Conservation (phyloP, 1,139 yeast species). For the Debaryomycetaceae sp. region DNA sequence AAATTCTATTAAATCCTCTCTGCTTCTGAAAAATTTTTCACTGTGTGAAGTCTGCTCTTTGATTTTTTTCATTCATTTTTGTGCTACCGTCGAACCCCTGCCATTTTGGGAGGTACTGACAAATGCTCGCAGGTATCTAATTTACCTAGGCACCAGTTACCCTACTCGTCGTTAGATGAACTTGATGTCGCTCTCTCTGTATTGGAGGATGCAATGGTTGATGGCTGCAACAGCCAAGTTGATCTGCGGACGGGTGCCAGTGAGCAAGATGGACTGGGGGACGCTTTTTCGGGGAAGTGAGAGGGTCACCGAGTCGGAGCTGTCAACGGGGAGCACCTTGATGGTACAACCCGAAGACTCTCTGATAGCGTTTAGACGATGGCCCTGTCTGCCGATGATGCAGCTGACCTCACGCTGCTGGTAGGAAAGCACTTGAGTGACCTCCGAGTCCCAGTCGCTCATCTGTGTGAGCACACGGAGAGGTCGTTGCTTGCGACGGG, state of each 20-base stretch:
- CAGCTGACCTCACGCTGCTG: constrained; percentile 24
- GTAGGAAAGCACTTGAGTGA: neutral
- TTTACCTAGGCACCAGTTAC: neutral
- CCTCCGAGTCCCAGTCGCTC: neutral
- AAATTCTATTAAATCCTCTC: constrained; percentile 2
- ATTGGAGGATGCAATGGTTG: constrained; percentile 4
- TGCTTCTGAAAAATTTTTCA: constrained; percentile 5
- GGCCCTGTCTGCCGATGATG: constrained; percentile 27
- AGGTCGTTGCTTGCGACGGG: neutral
- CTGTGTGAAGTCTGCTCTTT: constrained; percentile 2
- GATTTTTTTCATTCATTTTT: neutral
- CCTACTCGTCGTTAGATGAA: constrained; percentile 2
- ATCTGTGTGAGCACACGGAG: neutral
- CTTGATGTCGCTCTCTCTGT: constrained; percentile 4
- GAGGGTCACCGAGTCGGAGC: constrained; percentile 8
- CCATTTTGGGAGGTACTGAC: constrained; percentile 1
- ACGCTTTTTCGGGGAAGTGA: constrained; percentile 8
- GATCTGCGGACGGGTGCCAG: constrained; percentile 16
- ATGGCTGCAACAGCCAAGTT: constrained; percentile 15
- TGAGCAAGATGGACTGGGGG: constrained; percentile 11
- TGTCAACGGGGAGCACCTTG: constrained; percentile 16
- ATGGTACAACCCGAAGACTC: constrained; percentile 26
- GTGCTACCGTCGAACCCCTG: neutral
- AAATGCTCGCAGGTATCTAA: constrained; percentile 1
- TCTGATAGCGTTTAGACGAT: constrained; percentile 21